phyloP scores from a whole-genome alignment of 2,329 filamentous ascomycete genomes.

The Rhexocercosporidium sp. region DNA sequence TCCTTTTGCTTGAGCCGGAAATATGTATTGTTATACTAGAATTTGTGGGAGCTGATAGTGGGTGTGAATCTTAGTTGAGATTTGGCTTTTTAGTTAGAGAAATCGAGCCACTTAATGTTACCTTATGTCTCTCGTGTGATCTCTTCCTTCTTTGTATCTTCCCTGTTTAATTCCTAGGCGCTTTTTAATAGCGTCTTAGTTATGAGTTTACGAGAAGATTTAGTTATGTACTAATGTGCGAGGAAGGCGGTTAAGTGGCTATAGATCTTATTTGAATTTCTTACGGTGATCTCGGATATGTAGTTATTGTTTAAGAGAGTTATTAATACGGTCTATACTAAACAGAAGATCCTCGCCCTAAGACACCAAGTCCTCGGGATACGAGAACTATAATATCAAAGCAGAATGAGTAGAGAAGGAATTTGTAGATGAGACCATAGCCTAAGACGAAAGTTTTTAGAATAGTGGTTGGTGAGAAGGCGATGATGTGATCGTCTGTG shows the following conservation, averaged over 20 bases:
- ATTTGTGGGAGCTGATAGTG: conserved; percentile 57
- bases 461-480: conserved; percentile 34
- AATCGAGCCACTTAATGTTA: conserved; percentile 57
- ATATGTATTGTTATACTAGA: conserved; percentile 59
- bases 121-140: conserved; percentile 48
- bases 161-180: conserved; percentile 54
- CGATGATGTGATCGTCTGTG: background rate
- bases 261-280: conserved; percentile 62
- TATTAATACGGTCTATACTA: conserved; percentile 45
- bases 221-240: conserved; percentile 56
- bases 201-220: conserved; percentile 56
- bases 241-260: conserved; percentile 63
- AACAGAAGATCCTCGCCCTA: conserved; percentile 48
- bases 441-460: conserved; percentile 42
- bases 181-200: conserved; percentile 60
- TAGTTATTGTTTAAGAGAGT: conserved; percentile 51
- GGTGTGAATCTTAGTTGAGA: conserved; percentile 58
- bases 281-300: conserved; percentile 58
- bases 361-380: conserved; percentile 33
- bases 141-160: conserved; percentile 53
- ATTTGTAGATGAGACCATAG: conserved; percentile 40
- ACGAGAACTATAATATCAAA: conserved; percentile 42
- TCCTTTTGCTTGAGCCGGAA: conserved; percentile 49
- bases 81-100: conserved; percentile 61
- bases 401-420: conserved; percentile 37